Evolutionary conservation across 75 land plant genomes (phyloP).

Genomic region (Picea glauca): DNA sequence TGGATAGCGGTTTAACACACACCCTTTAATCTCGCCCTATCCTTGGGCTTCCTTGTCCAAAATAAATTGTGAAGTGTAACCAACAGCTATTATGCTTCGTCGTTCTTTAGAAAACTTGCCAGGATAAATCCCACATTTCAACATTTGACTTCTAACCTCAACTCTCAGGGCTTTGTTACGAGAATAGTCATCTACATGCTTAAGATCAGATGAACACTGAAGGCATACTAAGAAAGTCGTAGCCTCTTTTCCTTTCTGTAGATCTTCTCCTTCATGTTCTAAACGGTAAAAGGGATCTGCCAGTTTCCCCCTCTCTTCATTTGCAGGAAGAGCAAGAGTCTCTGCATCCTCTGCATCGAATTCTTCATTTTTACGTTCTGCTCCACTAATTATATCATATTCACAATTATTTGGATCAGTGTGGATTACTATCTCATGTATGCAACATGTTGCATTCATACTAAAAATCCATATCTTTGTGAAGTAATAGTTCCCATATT

Average conservation of each 20-base stretch:
- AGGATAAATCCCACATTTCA: too few species aligned
- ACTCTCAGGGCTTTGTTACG: conserved; percentile 43
- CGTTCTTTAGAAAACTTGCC: too few species aligned
- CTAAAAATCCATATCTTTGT: conserved; percentile 99
- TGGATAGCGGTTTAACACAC: too few species aligned
- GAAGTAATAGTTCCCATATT: conserved; percentile 78
- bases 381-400: conserved; percentile 92
- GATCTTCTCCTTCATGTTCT: conserved; percentile 86
- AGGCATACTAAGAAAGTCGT: conserved; percentile 75
- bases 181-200: conserved; percentile 79
- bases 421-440: conserved; percentile 89
- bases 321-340: conserved; percentile 69
- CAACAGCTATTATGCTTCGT: too few species aligned
- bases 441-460: conserved; percentile 97
- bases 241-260: conserved; percentile 82
- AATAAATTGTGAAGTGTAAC: too few species aligned
- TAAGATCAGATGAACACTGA: conserved; percentile 70
- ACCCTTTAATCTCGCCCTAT: too few species aligned
- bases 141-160: too few species aligned
- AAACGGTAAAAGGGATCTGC: conserved; percentile 87
- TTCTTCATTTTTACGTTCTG: conserved; percentile 74
- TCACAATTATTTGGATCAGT: conserved; percentile 93
- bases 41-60: too few species aligned
- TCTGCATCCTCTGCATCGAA: conserved; percentile 48
- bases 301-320: conserved; percentile 87